Evolutionary conservation across 805 yeast genomes (phyloP).

Genomic region (Candida maesae): DNA sequence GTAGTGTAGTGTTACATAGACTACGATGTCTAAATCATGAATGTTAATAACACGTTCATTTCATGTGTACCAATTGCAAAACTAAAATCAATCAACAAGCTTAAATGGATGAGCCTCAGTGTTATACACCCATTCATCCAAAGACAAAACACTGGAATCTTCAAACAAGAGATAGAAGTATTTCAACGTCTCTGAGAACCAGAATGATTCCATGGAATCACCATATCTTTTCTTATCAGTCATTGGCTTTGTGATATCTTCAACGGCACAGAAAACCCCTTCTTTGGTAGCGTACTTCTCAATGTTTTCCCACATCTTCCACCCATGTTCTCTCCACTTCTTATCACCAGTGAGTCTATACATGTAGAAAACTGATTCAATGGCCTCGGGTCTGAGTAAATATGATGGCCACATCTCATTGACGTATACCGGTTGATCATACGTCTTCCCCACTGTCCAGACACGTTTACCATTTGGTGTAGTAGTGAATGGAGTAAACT

Average conservation of each 20-base stretch:
- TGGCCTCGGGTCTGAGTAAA: conserved; percentile 56
- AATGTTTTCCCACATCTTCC: conserved; percentile 41
- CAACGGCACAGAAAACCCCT: conserved; percentile 36
- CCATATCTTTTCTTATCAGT: conserved; percentile 22
- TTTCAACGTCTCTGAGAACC: conserved; percentile 59
- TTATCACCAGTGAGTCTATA: conserved; percentile 59
- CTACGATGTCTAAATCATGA: too few relatives aligned
- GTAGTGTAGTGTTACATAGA: too few relatives aligned
- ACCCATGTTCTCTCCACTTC: conserved; percentile 53
- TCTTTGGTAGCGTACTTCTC: conserved; percentile 30
- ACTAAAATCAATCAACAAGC: conserved; percentile 9
- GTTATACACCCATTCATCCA: conserved; percentile 54
- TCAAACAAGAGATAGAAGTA: conserved; percentile 49
- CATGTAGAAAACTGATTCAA: conserved; percentile 56
- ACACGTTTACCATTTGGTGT: conserved; percentile 8
- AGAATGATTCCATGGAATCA: conserved; percentile 45
- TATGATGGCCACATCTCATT: conserved; percentile 35
- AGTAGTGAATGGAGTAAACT: conserved; percentile 4
- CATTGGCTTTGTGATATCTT: conserved; percentile 35
- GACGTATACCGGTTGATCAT: conserved; percentile 30
- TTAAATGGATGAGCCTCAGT: conserved; percentile 61
- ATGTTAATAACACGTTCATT: too few relatives aligned
- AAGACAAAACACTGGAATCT: conserved; percentile 37
- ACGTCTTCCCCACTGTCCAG: conserved; percentile 14
- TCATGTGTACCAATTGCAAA: too few relatives aligned